Percentiles rank a stretch among this genome's conserved stretches.
These are phyloP conservation scores for Boletus sp. DNA, from an alignment of 1,284 basidiomycete genomes.

Conservation along the genomic window DNA sequence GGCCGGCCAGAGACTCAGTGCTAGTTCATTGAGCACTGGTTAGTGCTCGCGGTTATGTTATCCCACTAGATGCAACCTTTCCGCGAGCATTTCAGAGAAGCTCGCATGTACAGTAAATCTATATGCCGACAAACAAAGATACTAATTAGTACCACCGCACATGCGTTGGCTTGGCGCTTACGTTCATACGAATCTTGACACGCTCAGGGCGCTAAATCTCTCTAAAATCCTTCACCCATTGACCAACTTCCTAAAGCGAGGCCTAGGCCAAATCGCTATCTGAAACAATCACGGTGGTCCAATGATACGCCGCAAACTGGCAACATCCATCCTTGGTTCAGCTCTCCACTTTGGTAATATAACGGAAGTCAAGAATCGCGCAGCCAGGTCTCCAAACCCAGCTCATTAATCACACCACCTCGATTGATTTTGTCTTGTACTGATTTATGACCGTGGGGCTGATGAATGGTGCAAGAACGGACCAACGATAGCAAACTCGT, in stretches of 20 bases:
- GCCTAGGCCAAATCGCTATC: not conserved
- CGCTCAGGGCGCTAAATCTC: not conserved
- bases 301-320: constrained; percentile 3
- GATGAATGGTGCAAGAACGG: constrained; percentile 3
- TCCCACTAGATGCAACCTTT: not conserved
- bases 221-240: not conserved
- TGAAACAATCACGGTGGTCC: not conserved
- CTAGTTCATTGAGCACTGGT: not conserved
- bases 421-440: not conserved
- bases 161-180: not conserved
- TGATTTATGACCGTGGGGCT: constrained; percentile 4
- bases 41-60: not conserved
- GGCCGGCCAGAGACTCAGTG: not conserved
- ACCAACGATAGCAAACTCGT: not conserved
- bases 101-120: not conserved
- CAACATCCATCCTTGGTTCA: not conserved
- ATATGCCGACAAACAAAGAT: not conserved
- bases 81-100: not conserved
- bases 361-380: not conserved
- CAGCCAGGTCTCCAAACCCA: constrained; percentile 1
- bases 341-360: not conserved
- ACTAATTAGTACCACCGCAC: not conserved
- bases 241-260: not conserved
- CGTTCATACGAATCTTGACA: not conserved
- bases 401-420: constrained; percentile 13